phyloP scores from a whole-genome alignment of 2,329 filamentous ascomycete species.

The Colletotrichum neosansevieriae region DNA sequence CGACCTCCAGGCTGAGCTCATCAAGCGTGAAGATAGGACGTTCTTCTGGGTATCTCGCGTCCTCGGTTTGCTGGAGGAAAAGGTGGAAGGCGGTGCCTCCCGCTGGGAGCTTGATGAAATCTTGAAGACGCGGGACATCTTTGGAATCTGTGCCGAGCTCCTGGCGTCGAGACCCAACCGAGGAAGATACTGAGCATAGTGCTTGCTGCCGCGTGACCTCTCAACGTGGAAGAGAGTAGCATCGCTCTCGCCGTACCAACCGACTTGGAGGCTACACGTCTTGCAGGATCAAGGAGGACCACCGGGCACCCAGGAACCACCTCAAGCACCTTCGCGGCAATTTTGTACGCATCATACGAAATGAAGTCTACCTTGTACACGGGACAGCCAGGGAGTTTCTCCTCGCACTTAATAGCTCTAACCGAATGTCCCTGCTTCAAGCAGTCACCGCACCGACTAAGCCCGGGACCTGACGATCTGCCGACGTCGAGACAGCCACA shows the following conservation, averaged over 20 bases:
- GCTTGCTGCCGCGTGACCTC: conserved; percentile 36
- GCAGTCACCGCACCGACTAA: not conserved
- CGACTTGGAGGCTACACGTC: not conserved
- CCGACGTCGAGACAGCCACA: not conserved
- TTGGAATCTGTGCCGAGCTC: conserved; percentile 39
- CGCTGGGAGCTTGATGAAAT: conserved; percentile 38
- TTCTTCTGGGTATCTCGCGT: conserved; percentile 44
- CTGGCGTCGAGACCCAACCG: conserved; percentile 34
- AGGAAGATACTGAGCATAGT: conserved; percentile 41
- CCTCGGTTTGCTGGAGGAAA: conserved; percentile 38
- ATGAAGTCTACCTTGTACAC: conserved; percentile 43
- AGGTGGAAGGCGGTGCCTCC: conserved; percentile 33
- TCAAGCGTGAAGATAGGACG: conserved; percentile 41
- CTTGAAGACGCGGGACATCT: conserved; percentile 37
- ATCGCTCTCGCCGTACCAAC: conserved; percentile 39
- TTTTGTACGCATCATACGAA: conserved; percentile 40
- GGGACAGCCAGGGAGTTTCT: conserved; percentile 44
- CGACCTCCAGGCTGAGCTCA: conserved; percentile 33
- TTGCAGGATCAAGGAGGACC: not conserved
- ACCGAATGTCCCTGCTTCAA: not conserved
- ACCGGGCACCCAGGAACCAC: not conserved
- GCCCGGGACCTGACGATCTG: no score
- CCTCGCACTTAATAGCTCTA: conserved; percentile 7
- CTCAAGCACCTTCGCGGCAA: conserved; percentile 41
- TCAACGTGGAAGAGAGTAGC: conserved; percentile 41